These are phyloP conservation scores for Fraxinus anomala DNA, from an alignment of 257 asterid species.

Conservation along the genomic window DNA sequence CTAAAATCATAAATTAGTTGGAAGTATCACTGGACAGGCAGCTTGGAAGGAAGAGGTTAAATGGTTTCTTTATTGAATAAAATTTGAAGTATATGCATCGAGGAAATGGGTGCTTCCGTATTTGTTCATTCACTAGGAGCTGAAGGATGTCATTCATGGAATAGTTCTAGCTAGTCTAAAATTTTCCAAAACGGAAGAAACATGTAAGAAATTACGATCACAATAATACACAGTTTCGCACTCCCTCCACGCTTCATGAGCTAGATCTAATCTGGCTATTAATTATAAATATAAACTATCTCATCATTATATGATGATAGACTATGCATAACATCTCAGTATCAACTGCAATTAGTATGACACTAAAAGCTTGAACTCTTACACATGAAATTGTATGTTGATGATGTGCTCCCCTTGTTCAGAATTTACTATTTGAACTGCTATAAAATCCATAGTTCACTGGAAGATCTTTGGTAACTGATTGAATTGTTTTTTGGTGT, in stretches of 20 bases:
- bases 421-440: not conserved
- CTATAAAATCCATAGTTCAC: slow-evolving; percentile 1
- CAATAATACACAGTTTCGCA: not conserved
- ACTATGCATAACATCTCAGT: not conserved
- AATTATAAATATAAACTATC: not conserved
- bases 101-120: not conserved
- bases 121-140: not conserved
- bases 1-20: not conserved
- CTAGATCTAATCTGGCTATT: not conserved
- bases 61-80: not conserved
- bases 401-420: slow-evolving; percentile 12
- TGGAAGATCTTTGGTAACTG: not conserved
- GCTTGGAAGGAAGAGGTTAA: not conserved
- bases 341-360: not conserved
- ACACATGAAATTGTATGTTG: not conserved
- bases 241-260: not conserved
- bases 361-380: not conserved
- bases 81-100: not conserved
- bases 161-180: not conserved
- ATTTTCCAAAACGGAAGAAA: not conserved
- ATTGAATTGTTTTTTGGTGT: not conserved
- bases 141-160: not conserved
- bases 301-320: not conserved
- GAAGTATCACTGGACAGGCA: not conserved
- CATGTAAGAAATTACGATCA: not conserved